Base-by-base conservation (phyloP, 2,329 filamentous ascomycete species). In the Trichoderma sp. region DNA sequence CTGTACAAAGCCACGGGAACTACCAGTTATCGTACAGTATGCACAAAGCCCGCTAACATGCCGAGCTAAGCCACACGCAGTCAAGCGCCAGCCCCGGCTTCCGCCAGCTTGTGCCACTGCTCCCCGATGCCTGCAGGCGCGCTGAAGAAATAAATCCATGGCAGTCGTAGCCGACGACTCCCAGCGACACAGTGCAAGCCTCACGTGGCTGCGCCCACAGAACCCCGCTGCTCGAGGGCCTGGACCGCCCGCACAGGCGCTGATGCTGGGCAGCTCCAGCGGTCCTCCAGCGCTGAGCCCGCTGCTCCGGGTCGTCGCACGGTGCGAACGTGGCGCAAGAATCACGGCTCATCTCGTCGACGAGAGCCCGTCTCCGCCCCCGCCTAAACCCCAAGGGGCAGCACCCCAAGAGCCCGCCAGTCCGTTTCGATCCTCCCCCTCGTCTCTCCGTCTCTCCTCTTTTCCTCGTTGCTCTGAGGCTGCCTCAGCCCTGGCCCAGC, bases 401-500 rank as follows among this genome's bases (percentile, higher is more conserved):
- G 15, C 56, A 48, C 45, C n/a, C 28, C 45, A 19, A 17, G 45
- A 43, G 19, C 41, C 44, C 57, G 19, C 60, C 60, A 55, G 21
- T 50, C 61, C 45, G 34, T 44, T 44, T 43, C 57, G 21, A 39
- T 41, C 24, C 34, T 54, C 21, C 21, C 21, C 21, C 21, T 24
- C 21, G 21, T 24, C 21, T 24, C 21, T 24, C 28, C 28, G 28
- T 28, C 28, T 28, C 28, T 28, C 28, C 28, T 28, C 28, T 28
- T 28, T 7, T 28, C 28, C 7, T 28, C 28, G 5, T 10, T 3
- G 7, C 30, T 34, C 7, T 24, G 21, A 24, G 21, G 21, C 7
- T 10, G 48, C 58, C 59, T 62, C 59, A 62, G 59, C 61, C 61
- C 52, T 57, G 59, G 61, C 43, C 61, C 61, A 57, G 62, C 62